Base-by-base conservation (phyloP, 306 rosid species). In the Macrotyloma uniflorum region DNA sequence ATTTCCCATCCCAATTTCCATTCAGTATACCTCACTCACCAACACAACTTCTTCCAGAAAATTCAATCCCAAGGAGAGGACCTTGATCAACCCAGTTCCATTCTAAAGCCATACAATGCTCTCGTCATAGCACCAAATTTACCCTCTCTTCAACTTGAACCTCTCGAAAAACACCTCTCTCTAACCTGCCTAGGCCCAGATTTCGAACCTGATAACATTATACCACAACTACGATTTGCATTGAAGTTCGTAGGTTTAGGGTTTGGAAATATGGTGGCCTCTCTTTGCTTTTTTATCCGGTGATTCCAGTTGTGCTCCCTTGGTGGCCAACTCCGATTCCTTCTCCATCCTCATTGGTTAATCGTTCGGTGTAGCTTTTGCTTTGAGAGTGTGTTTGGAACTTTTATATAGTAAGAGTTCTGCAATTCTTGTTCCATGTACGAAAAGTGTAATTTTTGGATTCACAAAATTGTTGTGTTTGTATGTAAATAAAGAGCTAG, bases 251-350 rank as follows among this genome's bases (percentile, higher is more conserved):
- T 26, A 55, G 49, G 67, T 78, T 54, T 2, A 78, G 57, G 59
- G 67, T 46, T 40, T 3, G 67, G 16, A 40, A 54, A 67, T 77
- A 77, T 1, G 32, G 35, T 24, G 75, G 81, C 12, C 67, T 53
- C 5, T 57, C 81, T 16, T 77, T 77, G 74, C 67, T 46, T 9
- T 77, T 66, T 42, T 77, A 36, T 38, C 82, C 82, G 0, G 58
- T 77, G 6, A 67, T 35, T 14, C 68, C 82, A 54, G 1, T 77
- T 40, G n/a, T 55, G 22, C 58, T 77, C 5, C 82, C 82, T 8
- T 77, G 82, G 59, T 77, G 82, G 82, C 82, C 82, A 38, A 67
- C 82, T 54, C 74, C 81, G 0, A 53, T 77, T 51, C 74, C 81
- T 38, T 38, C 54, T 1, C 8, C 53, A 4, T 28, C 69, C 5